Base-by-base conservation (phyloP, 2,329 filamentous ascomycete genomes). In the Magnaporthiopsis rhizophila region DNA sequence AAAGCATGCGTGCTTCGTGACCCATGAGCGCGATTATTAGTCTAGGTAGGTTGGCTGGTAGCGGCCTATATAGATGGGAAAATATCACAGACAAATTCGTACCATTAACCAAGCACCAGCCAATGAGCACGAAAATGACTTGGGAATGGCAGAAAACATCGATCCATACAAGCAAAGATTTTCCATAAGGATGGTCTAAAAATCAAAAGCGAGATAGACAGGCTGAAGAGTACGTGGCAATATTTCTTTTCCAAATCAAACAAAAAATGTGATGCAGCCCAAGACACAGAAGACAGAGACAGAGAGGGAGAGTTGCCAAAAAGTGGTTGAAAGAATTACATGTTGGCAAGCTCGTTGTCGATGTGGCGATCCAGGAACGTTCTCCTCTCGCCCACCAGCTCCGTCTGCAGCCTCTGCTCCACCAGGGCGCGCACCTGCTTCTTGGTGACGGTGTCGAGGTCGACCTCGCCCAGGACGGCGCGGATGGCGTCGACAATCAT, bases 391-490 rank as follows among this genome's bases (percentile, higher is more conserved):
- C 92, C 93, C 0, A 85, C 82, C 65, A 98, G 82, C 74, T 97
- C 92, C 5, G 90, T 94, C 79, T 97, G 94, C 67, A 99, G 78
- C 71, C 93, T 86, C 80, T 97, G 92, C 79, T 99, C 95, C 15
- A 97, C 92, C 59, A 98, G 83, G 3, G 91, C 93, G 62, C 91
- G 85, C 65, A 95, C 89, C 79, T 98, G 94, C 80, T 99, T 99
- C 87, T 98, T 99, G 8, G 95, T 99, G 61, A 98, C 91, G n/a
- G 85, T 94, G 74, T 99, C 95, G 58, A 99, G 82, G 75, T 99
- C 94, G 0, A 97, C 92, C 72, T 97, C 94, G 21, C 83, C 79
- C 67, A 99, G 81, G 70, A 95, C 95, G 62, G 83, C 81, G 71
- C 92, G 89, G 67, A 98, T 94, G 1, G 91, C 90, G 66, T 96